Percentiles rank a stretch among this genome's conserved stretches.
Conservation (phyloP, 768 basidiomycete genomes). For the Suillus discolor region DNA sequence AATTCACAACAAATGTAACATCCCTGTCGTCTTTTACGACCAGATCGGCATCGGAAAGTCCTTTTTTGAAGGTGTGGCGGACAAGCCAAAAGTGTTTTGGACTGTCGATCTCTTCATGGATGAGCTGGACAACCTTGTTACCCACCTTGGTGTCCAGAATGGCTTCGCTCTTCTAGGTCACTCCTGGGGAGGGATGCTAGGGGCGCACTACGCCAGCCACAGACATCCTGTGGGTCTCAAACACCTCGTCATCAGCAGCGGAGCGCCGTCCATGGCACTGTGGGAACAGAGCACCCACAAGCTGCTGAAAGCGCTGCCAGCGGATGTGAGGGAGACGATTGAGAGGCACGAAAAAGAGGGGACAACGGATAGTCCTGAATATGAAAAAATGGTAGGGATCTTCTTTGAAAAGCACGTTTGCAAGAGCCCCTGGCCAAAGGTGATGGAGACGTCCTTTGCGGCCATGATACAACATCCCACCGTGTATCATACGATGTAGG, state of each 20-base stretch:
- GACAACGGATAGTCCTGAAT: conserved; percentile 28
- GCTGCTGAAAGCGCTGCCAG: conserved; percentile 23
- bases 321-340: conserved; percentile 21
- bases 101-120: conserved; percentile 48
- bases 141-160: conserved; percentile 40
- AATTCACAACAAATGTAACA: conserved; percentile 21
- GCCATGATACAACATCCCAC: conserved; percentile 20
- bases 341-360: conserved; percentile 27
- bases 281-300: conserved; percentile 16
- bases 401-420: conserved; percentile 35
- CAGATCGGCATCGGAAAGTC: conserved; percentile 44
- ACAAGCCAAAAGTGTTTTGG: conserved; percentile 38
- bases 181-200: conserved; percentile 55
- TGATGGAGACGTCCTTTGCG: conserved; percentile 22
- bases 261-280: conserved; percentile 29
- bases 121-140: conserved; percentile 49
- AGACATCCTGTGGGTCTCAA: conserved; percentile 37
- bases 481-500: conserved; percentile 17
- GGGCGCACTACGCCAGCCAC: conserved; percentile 33
- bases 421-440: conserved; percentile 30
- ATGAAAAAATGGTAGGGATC: conserved; percentile 21
- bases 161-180: conserved; percentile 48
- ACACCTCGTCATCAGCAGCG: conserved; percentile 29
- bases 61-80: conserved; percentile 34
- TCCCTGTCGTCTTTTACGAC: conserved; percentile 47